Conservation (phyloP, 2,329 filamentous ascomycete genomes). For the Penicillium glabrum region DNA sequence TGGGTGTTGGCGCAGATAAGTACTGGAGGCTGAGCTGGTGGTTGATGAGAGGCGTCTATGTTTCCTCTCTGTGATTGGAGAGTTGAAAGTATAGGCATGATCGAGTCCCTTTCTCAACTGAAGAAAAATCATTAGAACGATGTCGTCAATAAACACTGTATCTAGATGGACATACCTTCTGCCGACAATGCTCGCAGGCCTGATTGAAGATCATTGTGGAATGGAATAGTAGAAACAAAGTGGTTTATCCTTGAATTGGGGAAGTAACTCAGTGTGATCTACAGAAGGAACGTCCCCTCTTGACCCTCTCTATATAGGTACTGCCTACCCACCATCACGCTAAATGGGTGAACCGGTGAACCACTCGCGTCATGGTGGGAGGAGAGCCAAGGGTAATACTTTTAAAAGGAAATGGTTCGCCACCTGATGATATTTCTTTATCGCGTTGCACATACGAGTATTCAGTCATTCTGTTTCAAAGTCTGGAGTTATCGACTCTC, state of each 20-base stretch:
- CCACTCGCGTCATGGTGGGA: background rate
- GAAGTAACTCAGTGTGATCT: no score
- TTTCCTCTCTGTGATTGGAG: background rate
- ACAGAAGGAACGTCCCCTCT: background rate
- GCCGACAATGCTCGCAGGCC: slow-evolving; percentile 1
- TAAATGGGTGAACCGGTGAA: background rate
- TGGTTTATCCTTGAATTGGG: background rate
- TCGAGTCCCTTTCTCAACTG: background rate
- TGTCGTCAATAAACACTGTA: background rate
- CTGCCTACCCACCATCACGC: background rate
- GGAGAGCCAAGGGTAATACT: background rate
- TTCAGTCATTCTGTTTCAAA: background rate
- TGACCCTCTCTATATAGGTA: background rate
- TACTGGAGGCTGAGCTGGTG: background rate
- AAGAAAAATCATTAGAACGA: background rate
- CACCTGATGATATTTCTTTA: background rate
- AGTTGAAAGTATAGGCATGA: background rate
- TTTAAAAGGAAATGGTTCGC: background rate
- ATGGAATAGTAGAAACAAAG: background rate
- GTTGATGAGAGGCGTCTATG: background rate
- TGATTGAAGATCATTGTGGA: slow-evolving; percentile 4
- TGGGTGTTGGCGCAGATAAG: background rate
- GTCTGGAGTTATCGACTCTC: background rate
- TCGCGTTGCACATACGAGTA: background rate
- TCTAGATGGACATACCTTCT: background rate